Evolutionary conservation across 2,329 filamentous ascomycete genomes (phyloP).

Genomic region (Colletotrichum sidae): DNA sequence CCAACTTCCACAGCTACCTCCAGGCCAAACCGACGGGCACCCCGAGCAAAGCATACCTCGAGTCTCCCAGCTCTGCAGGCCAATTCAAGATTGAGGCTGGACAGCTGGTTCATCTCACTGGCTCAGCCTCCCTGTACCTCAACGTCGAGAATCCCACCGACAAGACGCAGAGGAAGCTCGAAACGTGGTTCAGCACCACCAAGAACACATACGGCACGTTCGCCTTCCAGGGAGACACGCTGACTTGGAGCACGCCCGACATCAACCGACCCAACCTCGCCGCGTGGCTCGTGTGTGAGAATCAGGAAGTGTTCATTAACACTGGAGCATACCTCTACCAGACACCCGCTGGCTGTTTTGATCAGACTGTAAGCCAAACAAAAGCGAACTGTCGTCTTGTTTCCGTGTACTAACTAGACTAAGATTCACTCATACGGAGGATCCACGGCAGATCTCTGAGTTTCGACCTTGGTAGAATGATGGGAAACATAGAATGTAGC

Average conservation of each 20-base stretch:
- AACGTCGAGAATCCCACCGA: constrained; percentile 60
- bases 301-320: constrained; percentile 66
- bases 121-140: constrained; percentile 55
- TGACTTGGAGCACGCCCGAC: constrained; percentile 63
- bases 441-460: constrained; percentile 33
- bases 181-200: constrained; percentile 61
- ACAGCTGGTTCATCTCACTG: constrained; percentile 65
- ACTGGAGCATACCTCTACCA: constrained; percentile 69
- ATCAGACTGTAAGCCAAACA: constrained; percentile 63
- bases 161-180: constrained; percentile 59
- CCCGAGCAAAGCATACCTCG: constrained; percentile 62
- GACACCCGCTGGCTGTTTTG: constrained; percentile 67
- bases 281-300: constrained; percentile 69
- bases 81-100: constrained; percentile 68
- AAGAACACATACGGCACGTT: constrained; percentile 68
- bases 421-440: constrained; percentile 38
- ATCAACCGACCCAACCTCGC: constrained; percentile 65
- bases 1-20: constrained; percentile 69
- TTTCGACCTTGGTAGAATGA: background rate
- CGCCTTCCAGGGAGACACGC: constrained; percentile 67
- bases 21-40: constrained; percentile 58
- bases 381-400: background rate
- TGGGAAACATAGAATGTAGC: background rate
- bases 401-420: background rate
- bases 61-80: constrained; percentile 63